These are phyloP conservation scores for Dimargaris xerosporica DNA, from an alignment of 192 early-diverging fungal species.

Conservation along the genomic window DNA sequence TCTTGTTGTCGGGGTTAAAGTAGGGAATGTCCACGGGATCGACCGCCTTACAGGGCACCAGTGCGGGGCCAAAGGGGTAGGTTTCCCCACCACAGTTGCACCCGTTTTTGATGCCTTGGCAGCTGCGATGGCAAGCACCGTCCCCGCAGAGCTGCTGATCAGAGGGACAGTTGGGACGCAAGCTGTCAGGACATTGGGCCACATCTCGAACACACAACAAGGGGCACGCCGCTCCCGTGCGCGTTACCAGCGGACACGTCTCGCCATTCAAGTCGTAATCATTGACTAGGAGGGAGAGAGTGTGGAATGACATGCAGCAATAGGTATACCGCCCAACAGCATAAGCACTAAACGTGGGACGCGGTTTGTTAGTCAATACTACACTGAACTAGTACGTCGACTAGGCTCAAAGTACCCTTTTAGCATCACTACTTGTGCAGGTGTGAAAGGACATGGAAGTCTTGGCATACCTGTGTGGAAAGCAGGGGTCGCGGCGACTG, in stretches of 20 bases:
- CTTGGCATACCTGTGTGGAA: no score
- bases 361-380: no score
- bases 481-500: no score
- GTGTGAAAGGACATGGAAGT: no score
- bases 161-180: constrained; percentile 21
- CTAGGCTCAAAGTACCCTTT: no score
- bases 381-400: no score
- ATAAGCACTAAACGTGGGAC: no score
- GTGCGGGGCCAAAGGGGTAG: constrained; percentile 11
- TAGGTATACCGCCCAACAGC: no score
- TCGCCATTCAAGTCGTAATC: constrained; percentile 29
- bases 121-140: constrained; percentile 29
- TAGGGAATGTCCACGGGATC: constrained; percentile 23
- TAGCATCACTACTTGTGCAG: no score
- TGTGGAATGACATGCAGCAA: no score
- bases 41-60: constrained; percentile 19
- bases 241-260: constrained; percentile 25
- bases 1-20: constrained; percentile 22
- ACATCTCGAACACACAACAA: constrained; percentile 23
- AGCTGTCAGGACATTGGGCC: constrained; percentile 17
- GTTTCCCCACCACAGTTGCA: constrained; percentile 29
- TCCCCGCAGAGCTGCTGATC: constrained; percentile 29
- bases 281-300: constrained; percentile 21
- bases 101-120: constrained; percentile 18
- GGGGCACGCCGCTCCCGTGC: constrained; percentile 21